Base-by-base conservation (phyloP, 1,284 basidiomycete genomes). In the Fomitiporia mediterranea region DNA sequence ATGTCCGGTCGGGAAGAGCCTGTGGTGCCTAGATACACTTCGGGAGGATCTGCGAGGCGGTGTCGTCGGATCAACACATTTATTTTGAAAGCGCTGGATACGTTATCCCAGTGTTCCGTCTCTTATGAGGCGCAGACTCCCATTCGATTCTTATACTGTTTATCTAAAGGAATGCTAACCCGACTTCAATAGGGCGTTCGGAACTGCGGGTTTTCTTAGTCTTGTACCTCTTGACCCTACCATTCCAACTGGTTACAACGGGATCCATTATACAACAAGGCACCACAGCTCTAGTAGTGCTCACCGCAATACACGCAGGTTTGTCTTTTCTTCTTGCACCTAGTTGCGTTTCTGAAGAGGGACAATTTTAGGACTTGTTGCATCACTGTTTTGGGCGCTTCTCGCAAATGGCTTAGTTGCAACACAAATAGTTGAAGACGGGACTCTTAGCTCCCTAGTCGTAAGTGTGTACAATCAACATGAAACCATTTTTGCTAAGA, bases 401-500 rank as follows among this genome's bases (percentile, higher is more conserved):
- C 72, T 94, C 46, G 87, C 77, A 27, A 94, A 92, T 68, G 89
- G 78, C 3, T 69, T 94, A 53, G 80, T 95, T 23, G 86, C 89
- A 32, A 89, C 87, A 8, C 91, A 94, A 68, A 67, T 92, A 27
- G 84, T 90, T 50, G 88, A 91, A 63, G 92, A 94, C 64, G 91
- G 91, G 8, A 90, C 90, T 0, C 72, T 83, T 19, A 81, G 80
- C 60, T 81, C 83, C 54, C 60, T 91, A 28, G 72, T 89, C 53
- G 88, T 90, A 57, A 62, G 84, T 78, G 38, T 4, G 27, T 15
- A 8, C 21, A 30, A 34, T 35, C 52, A 30, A 53, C 56, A 40
- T 47, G 19, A 9, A 42, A 2, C 15, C 23, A 19, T 44, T 39
- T 28, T 52, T 44, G 13, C 25, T 37, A 27, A 38, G 6, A 9